These are phyloP conservation scores for Ophiognomonia clavigignenti-juglandacearum DNA, from an alignment of 2,329 filamentous ascomycete species.

Conservation along the genomic window DNA sequence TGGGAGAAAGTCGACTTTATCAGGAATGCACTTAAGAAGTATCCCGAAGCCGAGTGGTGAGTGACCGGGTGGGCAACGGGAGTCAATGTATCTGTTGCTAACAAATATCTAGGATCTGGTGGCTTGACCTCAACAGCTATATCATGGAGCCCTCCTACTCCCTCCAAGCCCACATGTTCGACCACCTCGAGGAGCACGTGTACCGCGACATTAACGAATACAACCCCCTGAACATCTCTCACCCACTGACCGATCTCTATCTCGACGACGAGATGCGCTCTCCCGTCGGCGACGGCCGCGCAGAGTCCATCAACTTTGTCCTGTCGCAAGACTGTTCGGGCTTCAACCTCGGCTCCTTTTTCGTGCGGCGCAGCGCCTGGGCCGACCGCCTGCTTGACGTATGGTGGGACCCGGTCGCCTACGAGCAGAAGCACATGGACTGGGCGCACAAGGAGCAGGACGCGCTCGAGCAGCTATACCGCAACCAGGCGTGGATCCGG, in stretches of 20 bases:
- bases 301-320: slow-evolving; percentile 78
- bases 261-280: slow-evolving; percentile 73
- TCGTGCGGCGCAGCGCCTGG: slow-evolving; percentile 80
- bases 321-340: slow-evolving; percentile 91
- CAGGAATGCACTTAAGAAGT: slow-evolving; percentile 82
- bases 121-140: slow-evolving; percentile 95
- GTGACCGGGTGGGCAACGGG: too few species aligned
- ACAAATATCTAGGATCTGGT: slow-evolving; percentile 76
- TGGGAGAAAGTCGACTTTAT: slow-evolving; percentile 99
- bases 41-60: slow-evolving; percentile 94
- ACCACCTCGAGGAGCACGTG: slow-evolving; percentile 65
- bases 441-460: slow-evolving; percentile 99
- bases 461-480: slow-evolving; percentile 87
- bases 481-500: slow-evolving; percentile 86
- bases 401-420: slow-evolving; percentile 97
- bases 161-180: slow-evolving; percentile 85
- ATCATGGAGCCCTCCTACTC: slow-evolving; percentile 95
- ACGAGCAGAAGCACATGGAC: slow-evolving; percentile 98
- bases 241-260: slow-evolving; percentile 69
- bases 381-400: slow-evolving; percentile 87
- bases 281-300: slow-evolving; percentile 68
- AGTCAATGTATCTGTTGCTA: too few species aligned
- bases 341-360: slow-evolving; percentile 96
- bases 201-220: slow-evolving; percentile 96
- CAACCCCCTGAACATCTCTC: slow-evolving; percentile 90